These are phyloP conservation scores for Multifurca ochricompacta DNA, from an alignment of 768 basidiomycete species.

Conservation along the genomic window DNA sequence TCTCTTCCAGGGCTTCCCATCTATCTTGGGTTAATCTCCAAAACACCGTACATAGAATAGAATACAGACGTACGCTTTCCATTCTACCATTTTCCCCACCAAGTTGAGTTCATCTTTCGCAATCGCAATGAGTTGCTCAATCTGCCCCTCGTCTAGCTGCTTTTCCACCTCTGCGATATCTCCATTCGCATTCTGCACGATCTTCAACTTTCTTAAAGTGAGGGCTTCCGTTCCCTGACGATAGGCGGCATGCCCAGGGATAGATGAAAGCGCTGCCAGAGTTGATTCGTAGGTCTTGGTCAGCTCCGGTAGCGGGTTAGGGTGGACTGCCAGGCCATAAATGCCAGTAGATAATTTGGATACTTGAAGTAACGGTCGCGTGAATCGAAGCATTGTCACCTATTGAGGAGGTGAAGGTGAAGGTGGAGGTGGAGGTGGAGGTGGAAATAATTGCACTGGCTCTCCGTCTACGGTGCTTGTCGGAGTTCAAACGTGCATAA, in stretches of 20 bases:
- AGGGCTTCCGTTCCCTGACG: slow-evolving; percentile 83
- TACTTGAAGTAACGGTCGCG: slow-evolving; percentile 57
- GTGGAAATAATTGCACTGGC: too few relatives aligned
- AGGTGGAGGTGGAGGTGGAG: background rate
- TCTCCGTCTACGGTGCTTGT: slow-evolving; percentile 1
- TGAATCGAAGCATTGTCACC: slow-evolving; percentile 63
- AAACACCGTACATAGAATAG: background rate
- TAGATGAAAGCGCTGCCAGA: slow-evolving; percentile 52
- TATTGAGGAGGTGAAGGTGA: slow-evolving; percentile 15
- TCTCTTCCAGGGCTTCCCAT: slow-evolving; percentile 85
- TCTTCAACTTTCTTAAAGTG: slow-evolving; percentile 67
- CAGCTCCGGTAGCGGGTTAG: slow-evolving; percentile 76
- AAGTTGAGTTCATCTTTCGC: slow-evolving; percentile 77
- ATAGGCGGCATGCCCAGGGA: slow-evolving; percentile 83
- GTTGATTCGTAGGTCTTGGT: slow-evolving; percentile 70
- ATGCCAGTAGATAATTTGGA: slow-evolving; percentile 81
- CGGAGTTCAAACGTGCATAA: slow-evolving; percentile 19
- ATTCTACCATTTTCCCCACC: slow-evolving; percentile 79
- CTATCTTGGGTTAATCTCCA: slow-evolving; percentile 26
- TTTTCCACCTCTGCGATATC: slow-evolving; percentile 63
- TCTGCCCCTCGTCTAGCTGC: slow-evolving; percentile 73
- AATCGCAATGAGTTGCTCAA: slow-evolving; percentile 78
- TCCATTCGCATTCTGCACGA: slow-evolving; percentile 61
- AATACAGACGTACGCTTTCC: slow-evolving; percentile 79
- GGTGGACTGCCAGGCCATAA: slow-evolving; percentile 76